A percentile compares a stretch with the other conserved stretches of the same genome.
These are phyloP conservation scores for Leishmania tarentolae DNA, from an alignment of 208 protist genomes.

Conservation along the genomic window DNA sequence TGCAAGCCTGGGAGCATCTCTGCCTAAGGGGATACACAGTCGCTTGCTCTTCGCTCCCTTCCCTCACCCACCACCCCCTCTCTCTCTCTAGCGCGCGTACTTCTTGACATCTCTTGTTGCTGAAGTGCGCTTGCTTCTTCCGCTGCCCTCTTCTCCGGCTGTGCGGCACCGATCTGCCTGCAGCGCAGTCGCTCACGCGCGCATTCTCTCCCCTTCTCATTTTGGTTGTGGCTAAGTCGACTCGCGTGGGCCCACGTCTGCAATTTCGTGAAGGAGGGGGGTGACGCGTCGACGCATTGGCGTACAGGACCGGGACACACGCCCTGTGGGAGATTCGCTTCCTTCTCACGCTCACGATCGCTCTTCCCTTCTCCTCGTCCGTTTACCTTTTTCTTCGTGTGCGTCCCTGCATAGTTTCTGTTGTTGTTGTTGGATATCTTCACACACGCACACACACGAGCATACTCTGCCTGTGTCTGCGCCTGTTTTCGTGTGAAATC, in stretches of 20 bases:
- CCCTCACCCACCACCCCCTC: too few relatives aligned
- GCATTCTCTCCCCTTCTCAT: too few relatives aligned
- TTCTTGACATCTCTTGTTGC: background rate
- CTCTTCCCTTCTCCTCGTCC: conserved; percentile 21
- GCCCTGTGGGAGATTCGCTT: conserved; percentile 1
- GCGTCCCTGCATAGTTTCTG: conserved; percentile 3
- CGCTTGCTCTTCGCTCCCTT: too few relatives aligned
- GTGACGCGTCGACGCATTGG: too few relatives aligned
- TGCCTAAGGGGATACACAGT: background rate
- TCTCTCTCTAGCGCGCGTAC: background rate
- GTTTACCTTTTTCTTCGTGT: conserved; percentile 11
- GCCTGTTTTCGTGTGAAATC: background rate
- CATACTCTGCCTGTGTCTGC: conserved; percentile 7
- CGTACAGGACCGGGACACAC: too few relatives aligned
- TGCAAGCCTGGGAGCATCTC: background rate
- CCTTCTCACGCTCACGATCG: too few relatives aligned
- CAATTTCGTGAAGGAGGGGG: too few relatives aligned
- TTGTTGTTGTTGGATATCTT: conserved; percentile 19
- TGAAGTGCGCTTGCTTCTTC: background rate
- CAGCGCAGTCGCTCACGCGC: too few relatives aligned
- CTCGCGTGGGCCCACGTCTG: too few relatives aligned
- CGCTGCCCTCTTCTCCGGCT: background rate
- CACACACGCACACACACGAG: background rate
- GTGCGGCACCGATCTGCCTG: background rate
- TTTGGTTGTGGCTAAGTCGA: too few relatives aligned